phyloP scores from a whole-genome alignment of 768 basidiomycete species.

The Arthromyces matolae region DNA sequence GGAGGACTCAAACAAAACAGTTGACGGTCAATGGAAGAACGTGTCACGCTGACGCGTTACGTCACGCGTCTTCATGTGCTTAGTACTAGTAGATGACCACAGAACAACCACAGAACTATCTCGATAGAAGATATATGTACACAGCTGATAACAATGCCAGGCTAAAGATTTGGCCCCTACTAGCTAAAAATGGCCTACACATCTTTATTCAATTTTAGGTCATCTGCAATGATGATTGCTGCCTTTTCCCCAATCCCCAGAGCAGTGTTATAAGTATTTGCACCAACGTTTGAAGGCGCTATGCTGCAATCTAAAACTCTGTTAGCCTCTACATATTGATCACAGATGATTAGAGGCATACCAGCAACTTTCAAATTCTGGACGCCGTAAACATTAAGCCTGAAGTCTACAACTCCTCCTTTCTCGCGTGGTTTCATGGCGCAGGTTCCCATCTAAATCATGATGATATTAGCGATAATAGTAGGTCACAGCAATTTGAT shows the following conservation, averaged over 20 bases:
- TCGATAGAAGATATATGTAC: too few relatives aligned
- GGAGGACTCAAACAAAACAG: too few relatives aligned
- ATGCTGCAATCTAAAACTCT: conserved; percentile 33
- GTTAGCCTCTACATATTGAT: neutral
- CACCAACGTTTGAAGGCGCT: conserved; percentile 35
- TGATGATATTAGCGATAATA: neutral
- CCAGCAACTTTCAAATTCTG: conserved; percentile 57
- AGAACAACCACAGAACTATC: too few relatives aligned
- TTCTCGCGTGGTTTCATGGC: conserved; percentile 60
- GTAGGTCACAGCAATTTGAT: conserved; percentile 1
- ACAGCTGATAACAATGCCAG: too few relatives aligned
- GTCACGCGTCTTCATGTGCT: conserved; percentile 8
- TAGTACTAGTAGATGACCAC: too few relatives aligned
- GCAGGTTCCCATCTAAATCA: conserved; percentile 56
- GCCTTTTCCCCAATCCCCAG: conserved; percentile 60
- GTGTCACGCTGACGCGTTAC: conserved; percentile 16
- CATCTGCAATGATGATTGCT: conserved; percentile 54
- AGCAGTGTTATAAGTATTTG: conserved; percentile 41
- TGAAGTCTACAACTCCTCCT: conserved; percentile 59
- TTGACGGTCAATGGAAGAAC: neutral
- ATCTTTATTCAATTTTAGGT: conserved; percentile 30
- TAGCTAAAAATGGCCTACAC: neutral
- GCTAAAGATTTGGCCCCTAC: too few relatives aligned
- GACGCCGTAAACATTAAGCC: conserved; percentile 62
- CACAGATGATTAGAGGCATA: conserved; percentile 13